A percentile compares a stretch with the other conserved stretches of the same genome.
These are phyloP conservation scores for Corchorus capsularis DNA, from an alignment of 345 rosid species.

Conservation along the genomic window DNA sequence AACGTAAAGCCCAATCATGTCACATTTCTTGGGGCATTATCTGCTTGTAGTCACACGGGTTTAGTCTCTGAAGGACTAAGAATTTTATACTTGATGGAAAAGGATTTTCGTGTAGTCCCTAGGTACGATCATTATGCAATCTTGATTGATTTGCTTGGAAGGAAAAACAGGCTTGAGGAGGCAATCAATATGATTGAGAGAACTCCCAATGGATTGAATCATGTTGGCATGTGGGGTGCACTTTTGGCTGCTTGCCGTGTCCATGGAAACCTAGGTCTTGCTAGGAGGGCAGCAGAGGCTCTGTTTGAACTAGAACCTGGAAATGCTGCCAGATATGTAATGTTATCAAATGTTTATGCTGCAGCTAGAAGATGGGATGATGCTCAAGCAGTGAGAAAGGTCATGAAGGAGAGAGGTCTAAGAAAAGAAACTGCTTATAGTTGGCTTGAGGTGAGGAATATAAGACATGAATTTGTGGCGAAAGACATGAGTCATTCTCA, in stretches of 20 bases:
- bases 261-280: constrained; percentile 38
- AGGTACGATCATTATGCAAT: constrained; percentile 39
- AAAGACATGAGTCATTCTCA: constrained; percentile 37
- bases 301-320: constrained; percentile 39
- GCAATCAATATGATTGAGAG: constrained; percentile 38
- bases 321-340: constrained; percentile 49
- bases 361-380: constrained; percentile 49
- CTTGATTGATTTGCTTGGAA: constrained; percentile 46
- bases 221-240: constrained; percentile 52
- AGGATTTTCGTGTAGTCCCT: constrained; percentile 28
- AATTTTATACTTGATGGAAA: constrained; percentile 43
- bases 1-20: constrained; percentile 39
- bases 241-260: constrained; percentile 46
- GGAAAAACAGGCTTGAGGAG: constrained; percentile 47
- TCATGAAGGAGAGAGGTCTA: constrained; percentile 37
- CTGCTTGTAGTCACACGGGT: constrained; percentile 48
- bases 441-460: constrained; percentile 51
- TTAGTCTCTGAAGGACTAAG: constrained; percentile 35
- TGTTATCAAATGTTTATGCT: constrained; percentile 46
- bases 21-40: constrained; percentile 45
- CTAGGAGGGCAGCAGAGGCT: constrained; percentile 42
- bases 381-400: constrained; percentile 35
- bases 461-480: constrained; percentile 37
- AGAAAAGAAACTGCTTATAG: constrained; percentile 42
- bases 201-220: constrained; percentile 26